These are phyloP conservation scores for Metarhizium rileyi DNA, from an alignment of 2,329 filamentous ascomycete genomes.

Conservation along the genomic window DNA sequence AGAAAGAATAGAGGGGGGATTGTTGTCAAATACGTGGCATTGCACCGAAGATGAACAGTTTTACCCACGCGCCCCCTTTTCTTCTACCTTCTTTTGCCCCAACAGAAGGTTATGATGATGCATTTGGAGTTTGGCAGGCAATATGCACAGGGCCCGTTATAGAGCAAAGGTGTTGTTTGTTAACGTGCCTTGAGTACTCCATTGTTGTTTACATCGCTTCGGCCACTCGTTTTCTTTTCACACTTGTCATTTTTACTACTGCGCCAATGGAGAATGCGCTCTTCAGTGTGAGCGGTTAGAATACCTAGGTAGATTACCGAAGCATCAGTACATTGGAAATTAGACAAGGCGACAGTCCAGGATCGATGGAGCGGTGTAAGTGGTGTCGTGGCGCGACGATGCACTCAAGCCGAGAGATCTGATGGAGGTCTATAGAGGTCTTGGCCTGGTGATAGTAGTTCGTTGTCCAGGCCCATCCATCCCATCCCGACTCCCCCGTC, in stretches of 20 bases:
- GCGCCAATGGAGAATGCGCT: background rate
- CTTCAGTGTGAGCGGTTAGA: background rate
- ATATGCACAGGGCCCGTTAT: conserved; percentile 1
- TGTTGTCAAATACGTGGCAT: conserved; percentile 1
- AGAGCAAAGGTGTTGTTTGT: background rate
- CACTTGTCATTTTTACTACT: background rate
- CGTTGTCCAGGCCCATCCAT: no score
- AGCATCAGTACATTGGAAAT: background rate
- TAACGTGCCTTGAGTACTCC: background rate
- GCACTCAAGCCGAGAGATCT: no score
- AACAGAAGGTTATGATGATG: conserved; percentile 1
- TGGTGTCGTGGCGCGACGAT: background rate
- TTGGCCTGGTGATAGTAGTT: no score
- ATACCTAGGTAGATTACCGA: background rate
- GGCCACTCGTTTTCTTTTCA: background rate
- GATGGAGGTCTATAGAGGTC: no score
- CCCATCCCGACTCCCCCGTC: no score
- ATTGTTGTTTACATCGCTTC: background rate
- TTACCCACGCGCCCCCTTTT: background rate
- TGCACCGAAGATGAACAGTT: background rate
- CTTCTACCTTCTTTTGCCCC: background rate
- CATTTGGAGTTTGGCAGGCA: conserved; percentile 12
- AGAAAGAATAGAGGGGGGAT: background rate
- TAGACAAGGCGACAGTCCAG: background rate
- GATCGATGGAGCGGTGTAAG: background rate